A percentile compares a stretch with the other conserved stretches of the same genome.
phyloP scores from a whole-genome alignment of 768 basidiomycete genomes.

The Lepiota subincarnata region DNA sequence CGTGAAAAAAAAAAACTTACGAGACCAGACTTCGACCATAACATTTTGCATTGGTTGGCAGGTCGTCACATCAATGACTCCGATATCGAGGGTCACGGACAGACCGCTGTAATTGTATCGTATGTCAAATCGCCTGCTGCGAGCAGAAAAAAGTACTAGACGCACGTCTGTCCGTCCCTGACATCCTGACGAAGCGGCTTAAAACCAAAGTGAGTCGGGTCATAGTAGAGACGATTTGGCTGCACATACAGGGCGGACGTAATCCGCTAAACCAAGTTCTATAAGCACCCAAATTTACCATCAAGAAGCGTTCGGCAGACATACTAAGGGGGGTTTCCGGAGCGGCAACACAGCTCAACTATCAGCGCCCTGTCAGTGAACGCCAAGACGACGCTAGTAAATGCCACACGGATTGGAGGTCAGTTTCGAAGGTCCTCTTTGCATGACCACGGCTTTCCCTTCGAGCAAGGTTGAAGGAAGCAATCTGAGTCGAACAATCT shows the following conservation, averaged over 20 bases:
- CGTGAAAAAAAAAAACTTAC: neutral
- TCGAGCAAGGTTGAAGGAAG: conserved; percentile 7
- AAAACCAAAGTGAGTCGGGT: no score
- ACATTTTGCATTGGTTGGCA: conserved; percentile 31
- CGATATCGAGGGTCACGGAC: conserved; percentile 31
- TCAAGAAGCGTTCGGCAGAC: neutral
- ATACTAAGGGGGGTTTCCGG: conserved; percentile 7
- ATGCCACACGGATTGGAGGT: conserved; percentile 1
- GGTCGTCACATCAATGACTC: conserved; percentile 31
- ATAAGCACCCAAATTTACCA: neutral
- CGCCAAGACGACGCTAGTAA: no score
- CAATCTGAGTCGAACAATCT: conserved; percentile 8
- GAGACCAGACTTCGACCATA: conserved; percentile 34
- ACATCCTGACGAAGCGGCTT: conserved; percentile 8
- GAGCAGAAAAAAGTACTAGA: neutral
- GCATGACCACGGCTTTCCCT: conserved; percentile 7
- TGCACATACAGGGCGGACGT: neutral
- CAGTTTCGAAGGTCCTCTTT: neutral
- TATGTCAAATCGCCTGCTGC: neutral
- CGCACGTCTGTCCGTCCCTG: conserved; percentile 5
- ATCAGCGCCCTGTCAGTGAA: neutral
- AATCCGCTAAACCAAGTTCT: neutral
- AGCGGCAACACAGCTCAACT: conserved; percentile 10
- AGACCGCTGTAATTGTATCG: conserved; percentile 22
- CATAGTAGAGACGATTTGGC: neutral